phyloP scores from a whole-genome alignment of 306 rosid species.

The Nissolia schottii region DNA sequence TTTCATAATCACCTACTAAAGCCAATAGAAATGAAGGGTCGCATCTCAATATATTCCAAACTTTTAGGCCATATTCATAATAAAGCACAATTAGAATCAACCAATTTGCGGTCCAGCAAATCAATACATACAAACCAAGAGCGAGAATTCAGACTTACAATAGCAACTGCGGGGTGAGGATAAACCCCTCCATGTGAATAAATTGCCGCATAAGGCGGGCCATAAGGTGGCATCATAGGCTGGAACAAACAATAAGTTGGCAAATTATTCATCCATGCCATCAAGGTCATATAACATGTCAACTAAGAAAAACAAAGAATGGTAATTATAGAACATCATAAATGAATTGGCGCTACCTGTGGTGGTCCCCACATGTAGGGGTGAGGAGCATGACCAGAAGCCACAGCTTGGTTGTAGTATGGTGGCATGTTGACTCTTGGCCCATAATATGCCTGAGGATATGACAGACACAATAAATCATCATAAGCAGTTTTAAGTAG shows the following conservation, averaged over 20 bases:
- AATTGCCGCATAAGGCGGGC: conserved; percentile 79
- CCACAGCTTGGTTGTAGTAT: conserved; percentile 67
- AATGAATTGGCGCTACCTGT: conserved; percentile 53
- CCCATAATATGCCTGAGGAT: conserved; percentile 85
- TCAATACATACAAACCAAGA: neutral
- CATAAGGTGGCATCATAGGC: conserved; percentile 91
- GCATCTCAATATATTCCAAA: neutral
- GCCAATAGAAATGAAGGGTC: neutral
- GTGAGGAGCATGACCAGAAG: conserved; percentile 83
- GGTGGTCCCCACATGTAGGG: conserved; percentile 98
- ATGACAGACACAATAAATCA: conserved; percentile 10
- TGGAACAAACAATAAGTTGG: conserved; percentile 39
- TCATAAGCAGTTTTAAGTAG: conserved; percentile 6
- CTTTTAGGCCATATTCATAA: neutral
- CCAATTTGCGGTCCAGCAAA: conserved; percentile 2
- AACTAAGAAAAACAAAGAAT: neutral
- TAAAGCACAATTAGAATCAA: neutral
- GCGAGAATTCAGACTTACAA: conserved; percentile 50
- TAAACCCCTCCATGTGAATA: conserved; percentile 84
- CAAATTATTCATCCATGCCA: conserved; percentile 12
- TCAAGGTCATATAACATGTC: neutral
- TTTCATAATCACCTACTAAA: neutral
- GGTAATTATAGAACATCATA: conserved; percentile 13
- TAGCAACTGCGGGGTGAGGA: conserved; percentile 67
- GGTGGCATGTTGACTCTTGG: conserved; percentile 80